Evolutionary conservation across 257 asterid species (phyloP), one percentile per base, ranked within the genome.

Genomic region (Plantago major): DNA sequence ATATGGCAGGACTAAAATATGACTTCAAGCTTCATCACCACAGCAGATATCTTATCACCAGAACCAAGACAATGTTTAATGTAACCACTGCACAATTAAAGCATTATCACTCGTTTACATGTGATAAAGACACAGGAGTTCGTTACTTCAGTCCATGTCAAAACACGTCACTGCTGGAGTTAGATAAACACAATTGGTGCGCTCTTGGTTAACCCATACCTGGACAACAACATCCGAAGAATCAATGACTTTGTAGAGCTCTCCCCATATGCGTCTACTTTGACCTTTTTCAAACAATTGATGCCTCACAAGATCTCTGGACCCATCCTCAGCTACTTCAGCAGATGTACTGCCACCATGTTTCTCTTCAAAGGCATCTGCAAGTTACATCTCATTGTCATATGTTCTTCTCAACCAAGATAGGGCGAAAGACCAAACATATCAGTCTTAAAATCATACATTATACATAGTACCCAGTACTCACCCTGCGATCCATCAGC

Each of bases 241-340:
- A 33, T 33, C 40, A 33, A 33, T 33, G 40, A 33, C 40, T 33
- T 33, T 33, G 78, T 89, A 93, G 44, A 93, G 96, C 74, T 93
- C 99, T 67, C 99, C 96, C 99, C 99, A 93, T 68, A 93, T 87
- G 71, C 97, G 96, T 71, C 89, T 93, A 79, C 99, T 93, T 76
- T 93, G 97, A 63, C 99, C 97, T 70, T 93, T 93, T 49, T 89
- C 99, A 74, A 93, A 93, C 90, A 93, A 83, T 2, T 93, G 86
- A 72, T 93, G 97, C 52, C 99, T 79, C 14, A 86, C 97, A 53
- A 82, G 90, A 76, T 93, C 96, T 75, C 92, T 82, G 68, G 87
- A 81, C 37, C 96, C 95, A 77, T 89, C 96, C 63, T 76, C 89
- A 79, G 69, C 82, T 67, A 67, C 95, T 77, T 78, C 91, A 9